Conservation (phyloP, 2,329 filamentous ascomycete genomes). For the Cladosporium sp. region DNA sequence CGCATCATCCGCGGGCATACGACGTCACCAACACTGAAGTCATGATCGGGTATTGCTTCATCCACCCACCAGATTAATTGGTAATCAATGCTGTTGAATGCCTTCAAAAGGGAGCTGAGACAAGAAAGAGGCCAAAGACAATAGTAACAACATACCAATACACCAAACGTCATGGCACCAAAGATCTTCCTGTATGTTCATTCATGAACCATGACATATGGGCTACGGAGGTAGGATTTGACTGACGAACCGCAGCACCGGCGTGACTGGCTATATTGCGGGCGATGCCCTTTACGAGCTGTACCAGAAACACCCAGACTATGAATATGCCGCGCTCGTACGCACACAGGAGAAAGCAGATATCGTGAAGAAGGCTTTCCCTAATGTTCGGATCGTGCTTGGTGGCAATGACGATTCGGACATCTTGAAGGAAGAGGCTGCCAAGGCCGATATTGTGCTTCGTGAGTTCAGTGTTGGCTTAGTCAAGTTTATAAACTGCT, state of each 20-base stretch:
- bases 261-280: slow-evolving; percentile 40
- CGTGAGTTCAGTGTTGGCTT: slow-evolving; percentile 19
- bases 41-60: background rate
- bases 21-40: background rate
- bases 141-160: background rate
- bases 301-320: slow-evolving; percentile 46
- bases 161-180: slow-evolving; percentile 17
- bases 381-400: slow-evolving; percentile 46
- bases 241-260: slow-evolving; percentile 20
- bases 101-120: background rate
- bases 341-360: slow-evolving; percentile 48
- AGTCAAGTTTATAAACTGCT: background rate
- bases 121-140: no score
- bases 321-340: slow-evolving; percentile 46
- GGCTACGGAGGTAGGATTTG: background rate
- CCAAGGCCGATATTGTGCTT: slow-evolving; percentile 50
- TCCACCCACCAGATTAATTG: background rate
- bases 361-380: slow-evolving; percentile 31
- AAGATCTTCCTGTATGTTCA: slow-evolving; percentile 28
- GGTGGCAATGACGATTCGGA: slow-evolving; percentile 46
- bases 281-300: slow-evolving; percentile 45
- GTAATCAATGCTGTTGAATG: background rate
- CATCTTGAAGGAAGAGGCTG: slow-evolving; percentile 45
- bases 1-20: background rate
- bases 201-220: background rate